Percentiles rank a stretch among this genome's conserved stretches.
phyloP scores from a whole-genome alignment of 768 basidiomycete genomes.

The Boletus rex-veris region DNA sequence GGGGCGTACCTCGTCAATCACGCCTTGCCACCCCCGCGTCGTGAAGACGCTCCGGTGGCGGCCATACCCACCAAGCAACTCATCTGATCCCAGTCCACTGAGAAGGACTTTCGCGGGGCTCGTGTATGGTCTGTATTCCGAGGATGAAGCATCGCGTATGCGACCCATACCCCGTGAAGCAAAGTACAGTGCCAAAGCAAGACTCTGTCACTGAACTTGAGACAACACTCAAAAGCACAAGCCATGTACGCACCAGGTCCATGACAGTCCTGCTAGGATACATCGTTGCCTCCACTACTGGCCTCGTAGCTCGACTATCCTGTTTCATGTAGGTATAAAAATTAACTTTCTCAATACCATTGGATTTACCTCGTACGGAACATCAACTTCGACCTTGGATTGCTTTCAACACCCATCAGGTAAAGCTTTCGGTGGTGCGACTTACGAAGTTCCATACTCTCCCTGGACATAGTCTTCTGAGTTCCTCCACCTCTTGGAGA shows the following conservation, averaged over 20 bases:
- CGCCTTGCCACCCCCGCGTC: conserved; percentile 64
- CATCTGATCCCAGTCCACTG: conserved; percentile 93
- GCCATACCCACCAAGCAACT: conserved; percentile 91
- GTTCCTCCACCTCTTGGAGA: conserved; percentile 70
- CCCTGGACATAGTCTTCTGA: conserved; percentile 70
- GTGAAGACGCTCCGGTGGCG: conserved; percentile 79
- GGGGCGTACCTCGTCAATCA: conserved; percentile 70
- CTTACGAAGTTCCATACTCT: conserved; percentile 87
- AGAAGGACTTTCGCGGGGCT: conserved; percentile 81
- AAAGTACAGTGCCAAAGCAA: conserved; percentile 90
- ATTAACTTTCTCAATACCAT: neutral
- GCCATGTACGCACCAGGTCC: conserved; percentile 68
- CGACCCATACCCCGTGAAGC: conserved; percentile 79
- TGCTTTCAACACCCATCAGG: neutral
- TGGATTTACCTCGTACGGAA: conserved; percentile 65
- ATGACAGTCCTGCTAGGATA: conserved; percentile 78
- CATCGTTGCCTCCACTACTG: conserved; percentile 68
- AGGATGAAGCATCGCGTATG: conserved; percentile 38
- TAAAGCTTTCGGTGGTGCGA: conserved; percentile 1
- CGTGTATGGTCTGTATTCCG: conserved; percentile 46
- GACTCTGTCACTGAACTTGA: conserved; percentile 53
- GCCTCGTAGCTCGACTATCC: conserved; percentile 62
- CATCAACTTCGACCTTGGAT: conserved; percentile 77
- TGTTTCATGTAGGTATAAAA: conserved; percentile 28
- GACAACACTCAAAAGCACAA: neutral